A percentile compares a stretch with the other conserved stretches of the same genome.
These are phyloP conservation scores for Penicillium antarcticum DNA, from an alignment of 495 filamentous ascomycete genomes.

Conservation along the genomic window DNA sequence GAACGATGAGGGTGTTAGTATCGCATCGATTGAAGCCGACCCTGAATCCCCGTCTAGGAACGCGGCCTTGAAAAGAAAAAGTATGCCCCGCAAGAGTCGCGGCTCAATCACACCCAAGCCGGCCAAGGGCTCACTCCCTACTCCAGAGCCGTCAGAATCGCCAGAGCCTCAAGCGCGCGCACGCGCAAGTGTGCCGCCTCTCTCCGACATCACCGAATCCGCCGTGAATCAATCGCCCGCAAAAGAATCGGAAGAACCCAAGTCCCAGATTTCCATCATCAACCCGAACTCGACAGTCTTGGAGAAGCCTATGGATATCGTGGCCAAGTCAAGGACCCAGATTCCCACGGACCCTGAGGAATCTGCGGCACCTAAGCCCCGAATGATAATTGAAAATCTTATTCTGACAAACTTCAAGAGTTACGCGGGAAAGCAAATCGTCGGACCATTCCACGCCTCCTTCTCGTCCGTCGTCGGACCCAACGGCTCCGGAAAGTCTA, in stretches of 20 bases:
- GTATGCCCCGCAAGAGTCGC: slow-evolving; percentile 55
- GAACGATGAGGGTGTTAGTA: slow-evolving; percentile 33
- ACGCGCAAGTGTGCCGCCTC: slow-evolving; percentile 54
- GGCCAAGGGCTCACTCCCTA: slow-evolving; percentile 51
- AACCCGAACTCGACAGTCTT: slow-evolving; percentile 70
- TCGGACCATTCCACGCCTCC: slow-evolving; percentile 93
- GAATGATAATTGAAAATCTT: slow-evolving; percentile 87
- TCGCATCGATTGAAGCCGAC: slow-evolving; percentile 42
- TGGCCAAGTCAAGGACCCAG: slow-evolving; percentile 78
- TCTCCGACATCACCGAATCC: slow-evolving; percentile 76
- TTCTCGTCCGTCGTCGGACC: slow-evolving; percentile 99
- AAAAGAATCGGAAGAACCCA: slow-evolving; percentile 36
- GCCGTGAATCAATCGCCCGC: slow-evolving; percentile 58
- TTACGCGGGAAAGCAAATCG: slow-evolving; percentile 91
- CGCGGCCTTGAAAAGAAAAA: slow-evolving; percentile 62
- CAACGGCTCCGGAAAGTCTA: slow-evolving; percentile 97
- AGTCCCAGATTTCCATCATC: slow-evolving; percentile 58
- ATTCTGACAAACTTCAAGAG: slow-evolving; percentile 96
- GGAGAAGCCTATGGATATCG: slow-evolving; percentile 92
- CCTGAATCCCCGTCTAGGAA: slow-evolving; percentile 64
- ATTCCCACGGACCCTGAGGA: slow-evolving; percentile 64
- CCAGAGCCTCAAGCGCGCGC: slow-evolving; percentile 52
- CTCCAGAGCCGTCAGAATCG: slow-evolving; percentile 54
- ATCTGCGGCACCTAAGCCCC: slow-evolving; percentile 66
- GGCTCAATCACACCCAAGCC: slow-evolving; percentile 42